Percentiles rank a stretch among this genome's conserved stretches.
These are phyloP conservation scores for Spencermartinsiella europaea DNA, from an alignment of 805 yeast species.

Conservation along the genomic window DNA sequence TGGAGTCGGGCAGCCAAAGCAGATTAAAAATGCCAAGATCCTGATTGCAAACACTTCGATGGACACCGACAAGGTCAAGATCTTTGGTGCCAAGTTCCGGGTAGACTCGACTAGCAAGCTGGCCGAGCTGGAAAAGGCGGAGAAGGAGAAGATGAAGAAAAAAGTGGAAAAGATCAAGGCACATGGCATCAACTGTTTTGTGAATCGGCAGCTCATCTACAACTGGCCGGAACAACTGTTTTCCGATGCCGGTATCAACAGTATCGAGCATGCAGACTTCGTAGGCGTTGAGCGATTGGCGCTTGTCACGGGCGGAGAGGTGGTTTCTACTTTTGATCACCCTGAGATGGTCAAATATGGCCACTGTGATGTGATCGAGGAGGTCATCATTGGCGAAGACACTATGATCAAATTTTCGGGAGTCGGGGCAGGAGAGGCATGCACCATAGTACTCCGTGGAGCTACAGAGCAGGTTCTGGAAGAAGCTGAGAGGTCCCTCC, in stretches of 20 bases:
- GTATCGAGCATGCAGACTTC: slow-evolving; percentile 97
- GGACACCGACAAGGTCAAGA: slow-evolving; percentile 96
- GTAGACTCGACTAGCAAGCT: slow-evolving; percentile 92
- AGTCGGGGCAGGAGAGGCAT: slow-evolving; percentile 90
- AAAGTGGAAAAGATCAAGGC: slow-evolving; percentile 86
- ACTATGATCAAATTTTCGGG: slow-evolving; percentile 90
- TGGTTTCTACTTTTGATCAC: slow-evolving; percentile 89
- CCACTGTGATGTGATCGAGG: slow-evolving; percentile 84
- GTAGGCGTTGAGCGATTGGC: slow-evolving; percentile 97
- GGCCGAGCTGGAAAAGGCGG: slow-evolving; percentile 92
- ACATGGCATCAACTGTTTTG: slow-evolving; percentile 83
- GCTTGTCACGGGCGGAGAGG: slow-evolving; percentile 96
- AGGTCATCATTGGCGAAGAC: slow-evolving; percentile 89
- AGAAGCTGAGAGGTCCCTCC: slow-evolving; percentile 94
- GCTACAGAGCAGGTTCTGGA: slow-evolving; percentile 96
- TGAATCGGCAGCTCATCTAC: slow-evolving; percentile 93
- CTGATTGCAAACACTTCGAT: slow-evolving; percentile 88
- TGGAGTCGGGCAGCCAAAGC: slow-evolving; percentile 92
- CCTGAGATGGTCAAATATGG: slow-evolving; percentile 86
- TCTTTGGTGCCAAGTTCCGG: slow-evolving; percentile 95
- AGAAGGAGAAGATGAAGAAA: slow-evolving; percentile 83
- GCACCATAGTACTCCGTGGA: slow-evolving; percentile 93
- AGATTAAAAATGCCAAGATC: slow-evolving; percentile 74
- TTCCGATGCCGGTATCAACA: slow-evolving; percentile 78
- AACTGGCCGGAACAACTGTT: slow-evolving; percentile 97